Percentiles rank a stretch among this genome's conserved stretches.
These are phyloP conservation scores for Crataegus laevigata DNA, from an alignment of 306 rosid species.

Conservation along the genomic window DNA sequence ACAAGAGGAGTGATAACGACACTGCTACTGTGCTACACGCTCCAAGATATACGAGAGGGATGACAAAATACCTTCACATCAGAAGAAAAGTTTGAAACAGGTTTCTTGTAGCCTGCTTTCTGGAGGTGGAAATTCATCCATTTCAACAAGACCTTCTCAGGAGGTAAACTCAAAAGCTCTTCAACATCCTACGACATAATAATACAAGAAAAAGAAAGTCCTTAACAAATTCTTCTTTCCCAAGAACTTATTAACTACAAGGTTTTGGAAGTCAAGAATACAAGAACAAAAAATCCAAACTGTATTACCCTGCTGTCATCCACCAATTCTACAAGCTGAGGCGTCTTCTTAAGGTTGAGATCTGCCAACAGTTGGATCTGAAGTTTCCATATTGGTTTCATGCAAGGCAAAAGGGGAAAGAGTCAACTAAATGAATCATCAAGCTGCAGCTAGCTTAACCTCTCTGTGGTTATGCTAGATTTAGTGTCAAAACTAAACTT, in stretches of 20 bases:
- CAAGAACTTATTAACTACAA: background rate
- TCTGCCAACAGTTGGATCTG: constrained; percentile 96
- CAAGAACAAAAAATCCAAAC: background rate
- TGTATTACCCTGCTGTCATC: constrained; percentile 66
- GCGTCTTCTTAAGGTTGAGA: constrained; percentile 92
- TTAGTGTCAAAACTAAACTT: constrained; percentile 10
- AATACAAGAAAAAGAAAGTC: constrained; percentile 13
- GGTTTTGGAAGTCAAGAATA: background rate
- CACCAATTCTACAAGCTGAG: constrained; percentile 91
- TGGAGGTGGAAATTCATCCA: constrained; percentile 99
- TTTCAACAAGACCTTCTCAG: constrained; percentile 79
- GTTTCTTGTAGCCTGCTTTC: constrained; percentile 77
- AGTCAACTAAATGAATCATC: constrained; percentile 4
- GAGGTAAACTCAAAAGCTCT: constrained; percentile 88
- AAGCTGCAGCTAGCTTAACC: constrained; percentile 1
- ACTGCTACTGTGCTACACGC: background rate
- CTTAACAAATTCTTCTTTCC: background rate
- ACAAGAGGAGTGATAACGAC: background rate
- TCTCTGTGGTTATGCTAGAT: background rate
- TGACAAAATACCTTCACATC: constrained; percentile 68
- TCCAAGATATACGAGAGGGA: background rate
- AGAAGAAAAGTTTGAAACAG: constrained; percentile 71
- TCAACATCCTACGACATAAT: constrained; percentile 69
- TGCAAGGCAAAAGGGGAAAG: constrained; percentile 8
- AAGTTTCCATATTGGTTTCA: constrained; percentile 20